phyloP scores from a whole-genome alignment of 140 eudicot species.

The Bidens hawaiensis region DNA sequence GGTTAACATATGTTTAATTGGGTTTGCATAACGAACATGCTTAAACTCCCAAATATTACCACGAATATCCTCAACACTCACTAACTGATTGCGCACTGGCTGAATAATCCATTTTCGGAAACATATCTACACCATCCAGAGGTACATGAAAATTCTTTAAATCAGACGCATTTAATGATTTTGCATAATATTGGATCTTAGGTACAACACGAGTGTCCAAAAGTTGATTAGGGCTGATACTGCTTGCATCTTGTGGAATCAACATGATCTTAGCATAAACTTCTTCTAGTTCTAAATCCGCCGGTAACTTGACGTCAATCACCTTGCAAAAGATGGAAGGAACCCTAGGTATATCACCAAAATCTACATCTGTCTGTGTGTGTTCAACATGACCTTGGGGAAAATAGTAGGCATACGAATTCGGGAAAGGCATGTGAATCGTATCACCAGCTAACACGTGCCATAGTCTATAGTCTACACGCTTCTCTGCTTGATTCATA shows the following conservation, averaged over 20 bases:
- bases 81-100: not conserved
- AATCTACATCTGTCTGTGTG: not conserved
- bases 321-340: not conserved
- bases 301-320: not conserved
- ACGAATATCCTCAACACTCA: not conserved
- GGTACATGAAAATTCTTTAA: not conserved
- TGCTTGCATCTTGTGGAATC: too few relatives aligned
- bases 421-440: not conserved
- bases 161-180: not conserved
- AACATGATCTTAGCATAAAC: too few relatives aligned
- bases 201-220: too few relatives aligned
- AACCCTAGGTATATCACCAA: not conserved
- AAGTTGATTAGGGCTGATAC: too few relatives aligned
- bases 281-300: not conserved
- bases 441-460: not conserved
- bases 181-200: not conserved
- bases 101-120: not conserved
- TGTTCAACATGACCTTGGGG: not conserved
- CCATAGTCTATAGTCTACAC: not conserved
- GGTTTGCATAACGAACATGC: not conserved
- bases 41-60: not conserved
- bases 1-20: not conserved
- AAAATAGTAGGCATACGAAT: not conserved
- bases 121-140: not conserved
- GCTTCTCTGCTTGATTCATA: not conserved